A percentile compares a stretch with the other conserved stretches of the same genome.
These are phyloP conservation scores for Ganoderma multipileum DNA, from an alignment of 1,284 basidiomycete genomes.

Conservation along the genomic window DNA sequence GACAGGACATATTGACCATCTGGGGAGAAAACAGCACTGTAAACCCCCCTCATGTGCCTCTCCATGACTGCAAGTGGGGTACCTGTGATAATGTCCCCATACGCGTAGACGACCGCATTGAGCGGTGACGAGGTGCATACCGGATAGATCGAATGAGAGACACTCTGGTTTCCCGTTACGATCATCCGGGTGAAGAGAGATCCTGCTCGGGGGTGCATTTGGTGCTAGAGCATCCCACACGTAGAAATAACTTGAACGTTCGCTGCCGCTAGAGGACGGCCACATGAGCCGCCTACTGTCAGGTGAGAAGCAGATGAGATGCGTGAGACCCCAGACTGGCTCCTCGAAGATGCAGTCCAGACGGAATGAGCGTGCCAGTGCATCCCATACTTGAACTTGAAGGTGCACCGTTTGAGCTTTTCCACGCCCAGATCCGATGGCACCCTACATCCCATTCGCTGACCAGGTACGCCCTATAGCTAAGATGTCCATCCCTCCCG, in stretches of 20 bases:
- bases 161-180: neutral
- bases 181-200: neutral
- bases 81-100: neutral
- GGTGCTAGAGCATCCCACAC: neutral
- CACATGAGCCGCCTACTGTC: neutral
- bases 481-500: neutral
- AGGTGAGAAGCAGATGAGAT: neutral
- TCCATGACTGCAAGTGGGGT: neutral
- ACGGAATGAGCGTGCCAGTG: neutral
- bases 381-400: neutral
- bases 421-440: neutral
- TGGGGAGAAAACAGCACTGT: neutral
- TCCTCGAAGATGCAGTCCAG: too few species aligned
- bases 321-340: too few species aligned
- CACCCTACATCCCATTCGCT: neutral
- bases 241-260: neutral
- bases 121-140: neutral
- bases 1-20: neutral
- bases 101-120: neutral
- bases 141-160: neutral
- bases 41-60: neutral
- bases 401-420: neutral
- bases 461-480: neutral
- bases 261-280: neutral
- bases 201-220: neutral